These are phyloP conservation scores for Auricularia auricula-judae DNA, from an alignment of 768 basidiomycete genomes.

Conservation along the genomic window DNA sequence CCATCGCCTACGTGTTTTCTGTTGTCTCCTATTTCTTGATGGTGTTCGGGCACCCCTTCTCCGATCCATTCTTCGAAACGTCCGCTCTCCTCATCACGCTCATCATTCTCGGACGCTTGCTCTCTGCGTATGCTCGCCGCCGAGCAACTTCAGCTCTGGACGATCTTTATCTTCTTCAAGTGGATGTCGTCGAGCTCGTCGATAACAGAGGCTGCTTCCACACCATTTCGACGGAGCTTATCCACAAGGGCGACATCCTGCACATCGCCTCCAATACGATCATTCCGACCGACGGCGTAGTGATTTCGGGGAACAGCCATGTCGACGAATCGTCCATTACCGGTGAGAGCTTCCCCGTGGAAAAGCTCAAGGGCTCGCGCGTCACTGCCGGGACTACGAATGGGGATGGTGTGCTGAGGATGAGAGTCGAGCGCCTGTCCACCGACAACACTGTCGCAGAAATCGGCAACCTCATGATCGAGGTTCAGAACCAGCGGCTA, in stretches of 20 bases:
- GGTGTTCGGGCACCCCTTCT: conserved; percentile 20
- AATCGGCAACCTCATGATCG: conserved; percentile 24
- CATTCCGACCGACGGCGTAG: conserved; percentile 29
- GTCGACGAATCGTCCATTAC: conserved; percentile 35
- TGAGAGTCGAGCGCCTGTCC: conserved; percentile 24
- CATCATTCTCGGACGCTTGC: conserved; percentile 29
- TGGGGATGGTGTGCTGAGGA: conserved; percentile 21
- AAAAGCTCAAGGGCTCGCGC: conserved; percentile 21
- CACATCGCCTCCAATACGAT: conserved; percentile 22
- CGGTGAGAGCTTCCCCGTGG: conserved; percentile 28
- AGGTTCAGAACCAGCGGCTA: conserved; percentile 27
- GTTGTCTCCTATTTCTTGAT: conserved; percentile 26
- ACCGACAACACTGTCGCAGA: conserved; percentile 31
- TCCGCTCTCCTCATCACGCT: conserved; percentile 30
- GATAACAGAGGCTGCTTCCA: conserved; percentile 10
- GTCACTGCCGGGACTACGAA: conserved; percentile 32
- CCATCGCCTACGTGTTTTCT: conserved; percentile 30
- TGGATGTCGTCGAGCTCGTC: conserved; percentile 20
- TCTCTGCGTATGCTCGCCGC: conserved; percentile 27
- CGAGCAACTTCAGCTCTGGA: conserved; percentile 22
- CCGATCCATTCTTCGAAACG: conserved; percentile 32
- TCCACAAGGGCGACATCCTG: conserved; percentile 27
- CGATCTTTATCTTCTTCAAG: conserved; percentile 24
- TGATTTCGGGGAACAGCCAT: conserved; percentile 23
- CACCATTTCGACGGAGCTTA: conserved; percentile 19